These are phyloP conservation scores for Fusarium tanahbumbuense DNA, from an alignment of 2,329 filamentous ascomycete species.

Conservation along the genomic window DNA sequence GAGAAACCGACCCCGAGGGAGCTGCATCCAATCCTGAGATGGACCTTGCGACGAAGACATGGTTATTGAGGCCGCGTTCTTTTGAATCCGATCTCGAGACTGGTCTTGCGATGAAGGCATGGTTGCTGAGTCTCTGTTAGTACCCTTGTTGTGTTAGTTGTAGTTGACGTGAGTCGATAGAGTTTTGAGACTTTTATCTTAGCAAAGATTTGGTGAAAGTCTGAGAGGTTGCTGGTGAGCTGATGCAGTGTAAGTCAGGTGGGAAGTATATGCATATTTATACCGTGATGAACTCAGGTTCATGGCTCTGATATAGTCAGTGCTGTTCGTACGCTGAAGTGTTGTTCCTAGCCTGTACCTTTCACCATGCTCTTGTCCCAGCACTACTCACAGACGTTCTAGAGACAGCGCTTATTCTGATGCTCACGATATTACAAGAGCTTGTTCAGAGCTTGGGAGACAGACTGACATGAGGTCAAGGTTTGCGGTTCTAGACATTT, in stretches of 20 bases:
- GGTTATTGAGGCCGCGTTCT: too few relatives aligned
- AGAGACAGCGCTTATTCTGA: too few relatives aligned
- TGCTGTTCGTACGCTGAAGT: background rate
- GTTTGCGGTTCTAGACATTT: too few relatives aligned
- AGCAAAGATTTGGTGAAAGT: background rate
- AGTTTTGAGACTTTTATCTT: background rate
- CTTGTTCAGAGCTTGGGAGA: background rate
- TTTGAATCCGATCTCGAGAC: too few relatives aligned
- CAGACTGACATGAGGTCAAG: too few relatives aligned
- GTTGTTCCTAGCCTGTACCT: background rate
- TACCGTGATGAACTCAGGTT: background rate
- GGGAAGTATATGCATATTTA: background rate
- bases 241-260: background rate
- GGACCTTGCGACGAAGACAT: background rate
- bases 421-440: too few relatives aligned
- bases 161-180: background rate
- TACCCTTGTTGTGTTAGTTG: background rate
- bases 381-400: background rate
- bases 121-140: too few relatives aligned
- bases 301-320: too few relatives aligned
- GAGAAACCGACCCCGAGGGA: background rate
- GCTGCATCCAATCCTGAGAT: background rate
- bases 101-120: too few relatives aligned
- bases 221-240: background rate
- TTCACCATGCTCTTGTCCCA: background rate